Evolutionary conservation across 345 rosid species (phyloP), one percentile per base, ranked within the genome.

Genomic region (Dipteronia dyeriana): DNA sequence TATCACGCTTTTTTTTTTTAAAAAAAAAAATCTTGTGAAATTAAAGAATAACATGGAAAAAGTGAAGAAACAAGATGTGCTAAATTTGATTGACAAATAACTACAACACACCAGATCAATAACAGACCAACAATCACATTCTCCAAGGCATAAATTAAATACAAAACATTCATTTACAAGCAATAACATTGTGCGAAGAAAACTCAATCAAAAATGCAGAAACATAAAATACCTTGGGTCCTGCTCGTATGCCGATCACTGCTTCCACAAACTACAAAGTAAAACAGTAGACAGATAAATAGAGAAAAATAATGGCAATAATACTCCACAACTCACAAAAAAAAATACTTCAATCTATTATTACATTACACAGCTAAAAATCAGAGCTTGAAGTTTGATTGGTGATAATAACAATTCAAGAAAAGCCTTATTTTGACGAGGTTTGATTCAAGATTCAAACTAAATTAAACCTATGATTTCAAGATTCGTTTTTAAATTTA

Each of bases 231-330:
- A 93, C 98, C 97, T 90, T 77, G 29, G 86, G 70, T 66, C 86
- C 79, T 23, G 91, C 92, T 75, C 84, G 87, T 53, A 95, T 88
- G 43, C 81, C 86, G 74, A 95, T 70, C 74, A 88, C 74, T 0
- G 98, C 98, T 88, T 95, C 95, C 79, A 95, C 98, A 78, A 95
- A 95, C 98, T 93, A 88, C 84, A 88, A 72, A 74, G 16, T 29
- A 29, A 47, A 76, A 66, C 34, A 25, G 4, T 61, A 16, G 13
- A 20, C 17, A 6, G 23, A 23, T 41, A 41, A 41, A 41, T 41
- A 41, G 45, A 41, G 45, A 41, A 41, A 41, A 41, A 8, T 41
- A 41, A 41, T 41, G 11, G 45, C 45, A 41, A 41, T 41, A 9
- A 41, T 31, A 17, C 38, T 8, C 22, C 62, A 19, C 64, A 34